Base-by-base conservation (phyloP, 345 rosid species). In the Gossypioides kirkii region DNA sequence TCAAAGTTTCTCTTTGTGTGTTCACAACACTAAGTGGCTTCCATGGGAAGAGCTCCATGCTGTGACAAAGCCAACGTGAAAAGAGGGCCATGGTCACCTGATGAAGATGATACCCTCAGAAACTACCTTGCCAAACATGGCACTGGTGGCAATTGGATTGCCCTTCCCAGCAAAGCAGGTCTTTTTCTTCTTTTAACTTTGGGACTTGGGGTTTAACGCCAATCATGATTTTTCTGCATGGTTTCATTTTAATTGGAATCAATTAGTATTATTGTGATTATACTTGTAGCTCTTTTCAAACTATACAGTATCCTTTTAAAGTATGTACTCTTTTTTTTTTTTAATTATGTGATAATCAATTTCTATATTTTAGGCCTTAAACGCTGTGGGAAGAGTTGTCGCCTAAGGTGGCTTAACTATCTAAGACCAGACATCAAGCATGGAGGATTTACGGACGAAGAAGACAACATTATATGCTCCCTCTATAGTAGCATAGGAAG, bases 341-440 rank as follows among this genome's bases (percentile, higher is more conserved):
- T 9, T 5, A n/a, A n/a, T n/a, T n/a, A 17, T 59, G 26, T 59
- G 10, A 4, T 26, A 14, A 13, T 60, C 46, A 11, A 20, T 41
- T 46, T 70, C n/a, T 23, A 38, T 73, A 14, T 13, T 13, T 18
- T 72, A 90, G 96, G 96, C 17, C 84, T 89, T 46, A 87, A 58
- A 74, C 77, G 97, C 32, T 91, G 93, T 61, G 93, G 97, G 61
- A 91, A 89, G 86, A 91, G 97, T 59, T 91, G 97, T 74, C 82
- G 97, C 10, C 80, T 91, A 41, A 83, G 97, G 72, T 91, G 97
- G 97, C 84, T 91, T n/a, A 91, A 91, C 74, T 91, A 91, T 81
- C 80, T 91, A 43, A 82, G 92, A 74, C 97, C 97, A 52, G 80
- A 83, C 76, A 83, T 91, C 70, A 91, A 85, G 73, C 97, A 80